Evolutionary conservation across 371 early-diverging fungal species (phyloP), one percentile per base, ranked within the genome.

Genomic region (Rhizopus delemar): DNA sequence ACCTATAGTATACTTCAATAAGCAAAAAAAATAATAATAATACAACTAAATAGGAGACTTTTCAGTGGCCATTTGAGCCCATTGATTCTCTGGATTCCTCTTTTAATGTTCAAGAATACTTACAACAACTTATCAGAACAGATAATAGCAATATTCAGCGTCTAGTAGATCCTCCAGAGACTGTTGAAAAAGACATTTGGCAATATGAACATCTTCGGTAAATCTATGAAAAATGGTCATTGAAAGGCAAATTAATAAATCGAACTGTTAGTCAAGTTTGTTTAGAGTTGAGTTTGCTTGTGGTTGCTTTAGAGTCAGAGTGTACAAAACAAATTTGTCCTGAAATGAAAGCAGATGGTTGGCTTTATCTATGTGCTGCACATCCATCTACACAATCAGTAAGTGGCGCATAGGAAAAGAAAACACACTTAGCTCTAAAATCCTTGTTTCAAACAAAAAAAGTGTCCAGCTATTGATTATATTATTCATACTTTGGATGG

Each of bases 391-490:
- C 94, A 5, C 86, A 89, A 64, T 81, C 87, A 45, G 94, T 91
- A 84, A 55, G 75, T 48, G 2, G 5, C 22, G 22, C 22, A 22
- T 2, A 22, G 22, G 22, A 22, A 22, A 22, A 22, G 22, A 22
- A 22, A 22, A 22, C 22, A 22, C 7, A 45, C n/a, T 45, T 45
- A 7, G 7, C 8, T 43, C 43, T n/a, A 6, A n/a, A 43, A n/a
- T 3, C 12, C 15, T 43, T n/a, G 6, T 15, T 43, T 28, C 9
- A 29, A n/a, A 51, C 7, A 51, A n/a, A 36, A 36, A 51, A 13
- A 94, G 92, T 95, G 95, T 65, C 86, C 88, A 35, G 98, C 98
- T 1, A 90, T 96, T 45, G 94, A 94, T 61, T 97, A 97, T 67
- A 85, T 90, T 36, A 88, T 93, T 22, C 98, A 97, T 71, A 94